Evolutionary conservation across 768 basidiomycete species (phyloP), one percentile per base, ranked within the genome.

Genomic region (Russula abietina): DNA sequence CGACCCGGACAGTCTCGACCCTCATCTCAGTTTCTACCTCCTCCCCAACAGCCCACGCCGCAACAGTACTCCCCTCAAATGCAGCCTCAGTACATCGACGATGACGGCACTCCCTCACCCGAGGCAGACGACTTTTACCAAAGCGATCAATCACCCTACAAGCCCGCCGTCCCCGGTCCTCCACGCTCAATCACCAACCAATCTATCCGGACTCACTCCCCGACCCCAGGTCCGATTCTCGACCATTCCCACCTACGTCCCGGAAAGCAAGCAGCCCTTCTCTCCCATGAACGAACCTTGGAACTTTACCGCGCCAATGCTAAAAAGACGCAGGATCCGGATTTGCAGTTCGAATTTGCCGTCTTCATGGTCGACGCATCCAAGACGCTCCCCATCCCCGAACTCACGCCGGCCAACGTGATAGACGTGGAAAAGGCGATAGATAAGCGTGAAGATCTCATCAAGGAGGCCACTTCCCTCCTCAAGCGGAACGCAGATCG

Each of bases 351-450:
- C 79, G 97, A 99, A 73, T 98, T 99, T 69, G 93, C 96, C 45
- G 92, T 95, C 10, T 98, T 98, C 81, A 94, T 98, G 90, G 89
- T 99, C 71, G 97, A 98, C 71, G 93, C 95, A 54, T 91, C 93
- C 54, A 97, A 96, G 75, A 85, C 88, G 2, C 83, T 93, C 72
- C 88, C 88, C 46, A 86, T 91, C 60, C 91, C 91, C 5, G 77
- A 76, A 3, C 81, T 77, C 17, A 87, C 87, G 2, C 80, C 83
- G 0, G 87, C 84, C 33, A 91, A 92, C 69, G 80, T 90, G 51
- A 80, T 92, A 72, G 84, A 89, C 46, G 87, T 92, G 61, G 91
- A 93, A 73, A 85, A 85, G 70, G 88, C 89, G 1, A 72, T 84
- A 24, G 87, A 88, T 71, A 91, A 91, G 72, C 81, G 89, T 41